Evolutionary conservation across 1,139 yeast species (phyloP), one percentile per base, ranked within the genome.

Genomic region (Saccharomyces hybrid): DNA sequence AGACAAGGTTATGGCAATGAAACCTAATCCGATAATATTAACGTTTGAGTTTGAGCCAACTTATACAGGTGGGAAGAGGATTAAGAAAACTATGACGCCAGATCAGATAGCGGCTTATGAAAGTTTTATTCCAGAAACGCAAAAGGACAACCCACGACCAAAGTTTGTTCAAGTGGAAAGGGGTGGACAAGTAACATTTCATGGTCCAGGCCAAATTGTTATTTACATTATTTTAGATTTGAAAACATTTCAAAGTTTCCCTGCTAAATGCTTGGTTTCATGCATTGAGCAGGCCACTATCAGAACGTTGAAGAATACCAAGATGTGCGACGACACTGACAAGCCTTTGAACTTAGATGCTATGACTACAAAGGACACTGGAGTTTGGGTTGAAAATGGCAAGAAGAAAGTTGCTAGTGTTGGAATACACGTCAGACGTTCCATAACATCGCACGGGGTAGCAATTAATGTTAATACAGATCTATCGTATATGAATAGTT

Each of bases 121-220:
- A 53, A 53, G 55, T 11, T 68, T 53, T 57, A 57, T 29, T 52
- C 72, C 61, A 42, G 66, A 16, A 4, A 41, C 5, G 4, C 61
- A 56, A 69, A 69, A 44, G 75, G 73, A 6, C 80, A 80, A 62
- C 47, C 57, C 55, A 26, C 52, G 31, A 42, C 67, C 72, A 28
- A 76, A 78, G 51, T 88, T 82, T 64, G 79, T 84, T 28, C 95
- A 88, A 64, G 79, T 95, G 0, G 84, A 83, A 57, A 76, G 99
- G 57, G 99, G 99, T n/a, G 99, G 99, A 0, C 96, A 93, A 67
- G 83, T 93, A 0, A 93, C 99, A 0, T 95, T 89, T 78, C 99
- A 95, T 72, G 98, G 98, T 0, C 85, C 91, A 2, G 99, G 99
- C 0, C 99, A 95, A 70, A 70, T 90, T 48, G 96, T 91, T 3